These are phyloP conservation scores for Tuber aestivum DNA, from an alignment of 495 filamentous ascomycete genomes.

Conservation along the genomic window DNA sequence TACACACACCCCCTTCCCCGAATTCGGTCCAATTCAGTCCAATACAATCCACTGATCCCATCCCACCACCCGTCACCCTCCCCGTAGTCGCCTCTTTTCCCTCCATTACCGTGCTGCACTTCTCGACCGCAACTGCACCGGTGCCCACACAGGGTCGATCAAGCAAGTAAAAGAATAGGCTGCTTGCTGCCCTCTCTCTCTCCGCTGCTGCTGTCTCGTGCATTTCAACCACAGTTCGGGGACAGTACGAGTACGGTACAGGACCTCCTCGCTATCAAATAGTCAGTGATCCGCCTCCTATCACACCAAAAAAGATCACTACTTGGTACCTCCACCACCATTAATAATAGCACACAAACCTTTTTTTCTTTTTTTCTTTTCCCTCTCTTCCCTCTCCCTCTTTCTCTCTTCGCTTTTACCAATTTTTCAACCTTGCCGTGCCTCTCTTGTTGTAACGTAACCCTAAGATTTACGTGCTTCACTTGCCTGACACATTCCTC, in stretches of 20 bases:
- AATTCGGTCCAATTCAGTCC: constrained; percentile 12
- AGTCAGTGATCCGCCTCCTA: background rate
- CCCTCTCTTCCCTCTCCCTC: background rate
- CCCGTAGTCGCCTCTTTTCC: constrained; percentile 16
- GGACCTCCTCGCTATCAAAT: background rate
- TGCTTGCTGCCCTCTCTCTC: background rate
- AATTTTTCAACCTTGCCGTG: background rate
- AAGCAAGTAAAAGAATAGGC: constrained; percentile 15
- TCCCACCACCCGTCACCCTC: constrained; percentile 6
- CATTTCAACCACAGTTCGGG: background rate
- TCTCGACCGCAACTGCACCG: background rate
- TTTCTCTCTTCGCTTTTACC: background rate
- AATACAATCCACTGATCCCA: constrained; percentile 18
- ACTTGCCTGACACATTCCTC: background rate
- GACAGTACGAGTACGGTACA: background rate
- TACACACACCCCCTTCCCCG: constrained; percentile 8
- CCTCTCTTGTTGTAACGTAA: constrained; percentile 5
- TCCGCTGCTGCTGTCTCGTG: background rate
- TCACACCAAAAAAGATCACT: background rate
- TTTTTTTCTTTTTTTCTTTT: background rate
- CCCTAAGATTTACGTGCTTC: constrained; percentile 4
- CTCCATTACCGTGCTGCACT: background rate
- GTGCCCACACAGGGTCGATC: constrained; percentile 5
- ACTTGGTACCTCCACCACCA: background rate
- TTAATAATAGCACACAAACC: background rate